Percentiles rank a stretch among this genome's conserved stretches.
phyloP scores from a whole-genome alignment of 129 eudicot species.

The Gnaphalium uliginosum region DNA sequence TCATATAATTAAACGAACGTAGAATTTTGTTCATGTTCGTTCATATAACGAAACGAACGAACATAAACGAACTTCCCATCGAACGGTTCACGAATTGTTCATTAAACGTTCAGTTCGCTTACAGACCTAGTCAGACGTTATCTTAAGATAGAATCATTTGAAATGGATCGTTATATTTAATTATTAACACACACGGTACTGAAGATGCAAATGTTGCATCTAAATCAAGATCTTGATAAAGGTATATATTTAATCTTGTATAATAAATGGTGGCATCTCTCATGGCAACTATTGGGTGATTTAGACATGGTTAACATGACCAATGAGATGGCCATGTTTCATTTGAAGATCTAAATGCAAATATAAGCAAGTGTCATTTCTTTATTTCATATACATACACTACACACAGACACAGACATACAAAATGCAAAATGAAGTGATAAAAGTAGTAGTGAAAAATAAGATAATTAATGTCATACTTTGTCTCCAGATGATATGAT shows the following conservation, averaged over 20 bases:
- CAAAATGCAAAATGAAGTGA: not conserved
- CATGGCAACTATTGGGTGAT: slow-evolving; percentile 27
- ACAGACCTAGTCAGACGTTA: not conserved
- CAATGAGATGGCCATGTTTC: slow-evolving; percentile 39
- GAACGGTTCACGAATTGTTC: no score
- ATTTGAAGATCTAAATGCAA: slow-evolving; percentile 26
- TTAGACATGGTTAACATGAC: slow-evolving; percentile 20
- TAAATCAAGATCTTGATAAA: slow-evolving; percentile 39
- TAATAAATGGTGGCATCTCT: slow-evolving; percentile 35
- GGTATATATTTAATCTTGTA: not conserved
- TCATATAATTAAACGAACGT: no score
- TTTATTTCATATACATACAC: not conserved
- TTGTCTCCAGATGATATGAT: not conserved
- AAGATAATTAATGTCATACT: slow-evolving; percentile 1
- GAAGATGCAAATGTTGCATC: slow-evolving; percentile 31
- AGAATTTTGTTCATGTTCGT: no score
- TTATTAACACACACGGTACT: slow-evolving; percentile 25
- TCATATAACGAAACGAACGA: no score
- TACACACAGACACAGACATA: not conserved
- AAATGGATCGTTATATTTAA: slow-evolving; percentile 11
- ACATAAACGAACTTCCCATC: no score
- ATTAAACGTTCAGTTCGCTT: no score
- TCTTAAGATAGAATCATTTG: not conserved
- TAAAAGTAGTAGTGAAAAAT: slow-evolving; percentile 2
- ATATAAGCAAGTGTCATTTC: slow-evolving; percentile 3